Evolutionary conservation across 441 rosid species (phyloP).

Genomic region (Hypseocharis bilobata): DNA sequence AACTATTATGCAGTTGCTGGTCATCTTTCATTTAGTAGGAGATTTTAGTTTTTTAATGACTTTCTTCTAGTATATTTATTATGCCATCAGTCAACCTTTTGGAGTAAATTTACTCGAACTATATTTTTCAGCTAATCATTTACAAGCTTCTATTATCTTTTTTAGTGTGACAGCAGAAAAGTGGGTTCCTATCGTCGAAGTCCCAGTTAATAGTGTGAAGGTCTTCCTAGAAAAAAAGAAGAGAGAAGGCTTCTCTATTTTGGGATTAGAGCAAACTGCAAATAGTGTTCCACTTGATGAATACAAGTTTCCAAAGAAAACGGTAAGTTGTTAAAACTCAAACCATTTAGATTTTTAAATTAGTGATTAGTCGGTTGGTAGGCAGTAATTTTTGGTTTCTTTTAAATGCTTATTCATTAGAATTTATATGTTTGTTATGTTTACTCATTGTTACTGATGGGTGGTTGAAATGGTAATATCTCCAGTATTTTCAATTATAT

Average conservation of each 20-base stretch:
- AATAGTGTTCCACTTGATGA: conserved; percentile 71
- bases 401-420: neutral
- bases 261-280: conserved; percentile 94
- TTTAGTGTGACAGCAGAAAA: conserved; percentile 90
- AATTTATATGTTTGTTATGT: neutral
- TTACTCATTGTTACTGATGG: no score
- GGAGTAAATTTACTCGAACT: conserved; percentile 1
- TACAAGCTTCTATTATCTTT: conserved; percentile 19
- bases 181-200: conserved; percentile 91
- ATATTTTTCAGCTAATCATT: conserved; percentile 6
- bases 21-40: neutral
- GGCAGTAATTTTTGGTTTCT: neutral
- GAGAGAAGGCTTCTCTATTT: conserved; percentile 74
- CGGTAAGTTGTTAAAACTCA: conserved; percentile 36
- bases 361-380: neutral
- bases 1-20: no score
- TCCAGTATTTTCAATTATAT: neutral
- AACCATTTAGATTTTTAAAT: neutral
- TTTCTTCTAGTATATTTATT: neutral
- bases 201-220: conserved; percentile 68
- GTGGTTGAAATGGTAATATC: no score
- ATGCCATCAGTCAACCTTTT: neutral
- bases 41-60: neutral
- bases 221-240: conserved; percentile 73
- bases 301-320: conserved; percentile 59